Evolutionary conservation across 352 stramenopile species (phyloP).

Genomic region (Phytophthora idaei): DNA sequence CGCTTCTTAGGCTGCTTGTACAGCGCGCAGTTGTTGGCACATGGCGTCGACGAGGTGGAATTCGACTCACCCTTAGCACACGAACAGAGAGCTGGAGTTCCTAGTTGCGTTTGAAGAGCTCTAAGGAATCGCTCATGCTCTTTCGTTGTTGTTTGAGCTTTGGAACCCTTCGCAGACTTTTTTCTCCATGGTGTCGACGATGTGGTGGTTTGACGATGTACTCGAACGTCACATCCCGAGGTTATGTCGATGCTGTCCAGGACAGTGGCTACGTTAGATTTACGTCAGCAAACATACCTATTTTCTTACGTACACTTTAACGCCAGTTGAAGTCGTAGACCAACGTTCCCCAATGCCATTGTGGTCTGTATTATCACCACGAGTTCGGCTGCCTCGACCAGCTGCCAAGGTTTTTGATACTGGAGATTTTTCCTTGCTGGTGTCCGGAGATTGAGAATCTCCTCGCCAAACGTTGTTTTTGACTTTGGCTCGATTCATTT

Average conservation of each 20-base stretch:
- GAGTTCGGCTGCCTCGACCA: constrained; percentile 16
- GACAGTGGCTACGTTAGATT: constrained; percentile 9
- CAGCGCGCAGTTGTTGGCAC: constrained; percentile 75
- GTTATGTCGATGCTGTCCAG: constrained; percentile 44
- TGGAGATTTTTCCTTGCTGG: constrained; percentile 9
- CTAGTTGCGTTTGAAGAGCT: constrained; percentile 54
- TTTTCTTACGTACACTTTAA: constrained; percentile 21
- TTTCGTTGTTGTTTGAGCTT: constrained; percentile 1
- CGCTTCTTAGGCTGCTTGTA: constrained; percentile 71
- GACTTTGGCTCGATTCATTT: constrained; percentile 41
- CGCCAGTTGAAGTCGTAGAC: constrained; percentile 1
- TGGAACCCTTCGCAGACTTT: constrained; percentile 22
- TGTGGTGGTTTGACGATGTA: constrained; percentile 40
- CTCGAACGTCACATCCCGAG: constrained; percentile 38
- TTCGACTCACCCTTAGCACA: constrained; percentile 33
- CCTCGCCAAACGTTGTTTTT: constrained; percentile 18
- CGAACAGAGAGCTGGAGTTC: constrained; percentile 60
- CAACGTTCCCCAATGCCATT: not conserved
- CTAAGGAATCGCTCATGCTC: constrained; percentile 53
- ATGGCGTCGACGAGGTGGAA: constrained; percentile 27
- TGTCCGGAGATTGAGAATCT: not conserved
- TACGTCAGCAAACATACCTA: not conserved
- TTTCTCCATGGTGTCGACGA: constrained; percentile 66
- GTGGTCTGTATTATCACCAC: not conserved
- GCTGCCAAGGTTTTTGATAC: constrained; percentile 17